Evolutionary conservation across 1,284 basidiomycete genomes (phyloP).

Genomic region (Trichosporon faecale): DNA sequence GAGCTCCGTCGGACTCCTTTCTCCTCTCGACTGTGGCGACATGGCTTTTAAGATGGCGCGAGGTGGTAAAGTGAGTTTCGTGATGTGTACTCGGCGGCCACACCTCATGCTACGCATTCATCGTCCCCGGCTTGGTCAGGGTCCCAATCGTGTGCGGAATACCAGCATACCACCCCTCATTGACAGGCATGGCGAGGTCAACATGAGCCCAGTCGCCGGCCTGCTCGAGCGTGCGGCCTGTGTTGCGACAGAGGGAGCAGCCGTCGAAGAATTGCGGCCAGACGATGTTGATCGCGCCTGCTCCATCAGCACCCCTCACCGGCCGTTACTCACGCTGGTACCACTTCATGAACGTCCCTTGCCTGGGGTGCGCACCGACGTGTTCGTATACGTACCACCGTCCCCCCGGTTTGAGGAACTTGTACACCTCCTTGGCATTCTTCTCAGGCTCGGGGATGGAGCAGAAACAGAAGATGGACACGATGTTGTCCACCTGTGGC

Average conservation of each 20-base stretch:
- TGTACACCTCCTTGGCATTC: conserved; percentile 15
- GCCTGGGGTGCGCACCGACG: neutral
- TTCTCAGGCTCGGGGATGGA: conserved; percentile 13
- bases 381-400: conserved; percentile 15
- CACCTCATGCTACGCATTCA: neutral
- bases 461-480: conserved; percentile 16
- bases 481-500: conserved; percentile 14
- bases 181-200: neutral
- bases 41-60: too few species aligned
- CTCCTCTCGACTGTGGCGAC: too few species aligned
- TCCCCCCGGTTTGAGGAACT: conserved; percentile 17
- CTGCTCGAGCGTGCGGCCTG: neutral
- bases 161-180: neutral
- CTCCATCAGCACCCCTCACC: too few species aligned
- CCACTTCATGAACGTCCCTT: neutral
- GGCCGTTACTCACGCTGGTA: neutral
- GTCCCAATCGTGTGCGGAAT: neutral
- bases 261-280: conserved; percentile 7
- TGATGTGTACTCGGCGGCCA: too few species aligned
- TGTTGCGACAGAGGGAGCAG: conserved; percentile 6
- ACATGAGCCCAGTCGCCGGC: neutral
- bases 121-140: neutral
- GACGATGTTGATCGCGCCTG: neutral
- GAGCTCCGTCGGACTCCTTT: too few species aligned
- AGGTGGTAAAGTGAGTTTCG: too few species aligned